Evolutionary conservation across 495 filamentous ascomycete genomes (phyloP).

Genomic region (Talaromyces adpressus): DNA sequence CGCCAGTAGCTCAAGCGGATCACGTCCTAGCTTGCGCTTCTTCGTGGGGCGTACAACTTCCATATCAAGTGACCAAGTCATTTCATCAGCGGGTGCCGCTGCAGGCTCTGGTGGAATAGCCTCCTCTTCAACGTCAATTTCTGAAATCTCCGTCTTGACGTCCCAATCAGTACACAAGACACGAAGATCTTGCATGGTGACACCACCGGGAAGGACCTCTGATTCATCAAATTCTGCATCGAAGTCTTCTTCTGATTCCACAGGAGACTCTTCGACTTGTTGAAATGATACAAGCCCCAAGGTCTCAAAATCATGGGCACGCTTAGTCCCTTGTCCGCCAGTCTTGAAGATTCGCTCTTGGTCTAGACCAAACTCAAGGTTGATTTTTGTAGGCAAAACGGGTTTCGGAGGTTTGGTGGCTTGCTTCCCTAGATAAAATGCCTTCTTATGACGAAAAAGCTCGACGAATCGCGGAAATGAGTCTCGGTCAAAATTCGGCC

Average conservation of each 20-base stretch:
- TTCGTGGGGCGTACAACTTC: constrained; percentile 40
- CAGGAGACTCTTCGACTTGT: constrained; percentile 47
- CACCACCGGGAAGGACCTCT: constrained; percentile 48
- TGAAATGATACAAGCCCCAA: constrained; percentile 50
- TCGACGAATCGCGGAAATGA: constrained; percentile 62
- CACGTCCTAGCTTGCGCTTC: constrained; percentile 38
- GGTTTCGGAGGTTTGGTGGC: constrained; percentile 71
- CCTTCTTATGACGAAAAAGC: constrained; percentile 67
- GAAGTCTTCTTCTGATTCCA: constrained; percentile 50
- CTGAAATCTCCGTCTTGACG: constrained; percentile 37
- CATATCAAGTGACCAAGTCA: constrained; percentile 40
- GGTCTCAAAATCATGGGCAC: constrained; percentile 47
- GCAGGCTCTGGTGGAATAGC: constrained; percentile 12
- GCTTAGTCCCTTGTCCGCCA: constrained; percentile 48
- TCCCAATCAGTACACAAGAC: constrained; percentile 84
- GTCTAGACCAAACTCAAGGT: constrained; percentile 73
- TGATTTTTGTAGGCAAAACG: constrained; percentile 77
- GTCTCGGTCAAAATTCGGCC: constrained; percentile 62
- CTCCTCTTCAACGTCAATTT: constrained; percentile 23
- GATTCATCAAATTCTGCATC: constrained; percentile 52
- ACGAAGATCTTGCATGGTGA: constrained; percentile 66
- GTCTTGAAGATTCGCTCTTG: constrained; percentile 74
- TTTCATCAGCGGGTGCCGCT: constrained; percentile 41
- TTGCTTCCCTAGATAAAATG: constrained; percentile 59
- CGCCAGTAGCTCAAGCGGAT: constrained; percentile 34